Percentiles rank a stretch among this genome's conserved stretches.
Conservation (phyloP, 495 filamentous ascomycete species). For the Bombardia bombarda region DNA sequence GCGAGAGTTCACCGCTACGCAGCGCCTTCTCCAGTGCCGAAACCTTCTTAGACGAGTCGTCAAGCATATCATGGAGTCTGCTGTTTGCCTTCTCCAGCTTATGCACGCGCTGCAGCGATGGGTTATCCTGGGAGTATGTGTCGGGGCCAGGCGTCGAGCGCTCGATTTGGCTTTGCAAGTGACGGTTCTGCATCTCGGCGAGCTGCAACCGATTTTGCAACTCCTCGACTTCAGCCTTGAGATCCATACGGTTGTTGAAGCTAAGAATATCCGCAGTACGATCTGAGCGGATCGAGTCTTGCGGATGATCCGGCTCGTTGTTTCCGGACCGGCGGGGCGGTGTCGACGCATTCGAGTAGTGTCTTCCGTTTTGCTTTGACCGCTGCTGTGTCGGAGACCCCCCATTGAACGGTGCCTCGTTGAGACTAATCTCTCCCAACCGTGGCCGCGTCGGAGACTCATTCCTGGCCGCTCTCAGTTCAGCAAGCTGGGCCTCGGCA, state of each 20-base stretch:
- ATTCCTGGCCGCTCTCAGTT: constrained; percentile 66
- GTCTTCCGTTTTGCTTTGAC: constrained; percentile 63
- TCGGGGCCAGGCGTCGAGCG: constrained; percentile 48
- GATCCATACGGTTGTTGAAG: constrained; percentile 84
- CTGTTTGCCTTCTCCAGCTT: constrained; percentile 91
- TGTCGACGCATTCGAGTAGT: constrained; percentile 66
- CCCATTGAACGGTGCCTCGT: constrained; percentile 66
- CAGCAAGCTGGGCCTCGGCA: constrained; percentile 75
- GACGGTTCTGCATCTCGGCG: constrained; percentile 91
- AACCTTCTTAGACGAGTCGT: constrained; percentile 90
- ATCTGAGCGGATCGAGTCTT: constrained; percentile 81
- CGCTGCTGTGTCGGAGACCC: constrained; percentile 72
- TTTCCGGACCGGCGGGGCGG: constrained; percentile 65
- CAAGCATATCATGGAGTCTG: constrained; percentile 87
- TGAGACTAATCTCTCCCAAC: constrained; percentile 82
- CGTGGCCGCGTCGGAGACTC: constrained; percentile 62
- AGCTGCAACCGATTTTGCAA: constrained; percentile 93
- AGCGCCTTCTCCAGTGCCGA: constrained; percentile 83
- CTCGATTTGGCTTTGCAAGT: constrained; percentile 83
- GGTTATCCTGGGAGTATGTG: constrained; percentile 68
- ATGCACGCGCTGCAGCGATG: constrained; percentile 72
- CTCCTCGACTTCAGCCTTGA: constrained; percentile 84
- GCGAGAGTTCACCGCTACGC: constrained; percentile 76
- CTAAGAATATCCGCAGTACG: constrained; percentile 81
- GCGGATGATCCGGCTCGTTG: constrained; percentile 48